phyloP scores from a whole-genome alignment of 2,329 filamentous ascomycete genomes.

The Blastomyces parvus region DNA sequence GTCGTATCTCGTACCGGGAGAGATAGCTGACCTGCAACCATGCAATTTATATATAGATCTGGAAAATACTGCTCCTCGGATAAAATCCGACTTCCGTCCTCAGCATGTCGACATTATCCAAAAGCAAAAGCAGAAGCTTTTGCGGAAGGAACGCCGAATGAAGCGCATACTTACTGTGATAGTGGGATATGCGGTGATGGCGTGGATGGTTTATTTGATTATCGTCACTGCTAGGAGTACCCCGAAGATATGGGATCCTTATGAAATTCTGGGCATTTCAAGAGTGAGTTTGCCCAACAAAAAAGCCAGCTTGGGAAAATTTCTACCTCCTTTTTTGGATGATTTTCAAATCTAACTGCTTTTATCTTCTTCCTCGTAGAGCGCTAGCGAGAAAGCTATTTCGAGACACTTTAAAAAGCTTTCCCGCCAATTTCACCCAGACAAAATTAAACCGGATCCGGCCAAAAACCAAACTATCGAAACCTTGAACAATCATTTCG shows the following conservation, averaged over 20 bases:
- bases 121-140: constrained; percentile 71
- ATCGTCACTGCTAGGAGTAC: constrained; percentile 60
- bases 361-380: constrained; percentile 40
- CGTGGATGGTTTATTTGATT: constrained; percentile 87
- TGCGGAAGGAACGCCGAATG: constrained; percentile 77
- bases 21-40: constrained; percentile 23
- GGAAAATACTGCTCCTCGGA: constrained; percentile 70
- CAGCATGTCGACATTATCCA: constrained; percentile 77
- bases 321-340: neutral
- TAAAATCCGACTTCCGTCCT: constrained; percentile 70
- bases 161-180: constrained; percentile 72
- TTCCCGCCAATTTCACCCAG: constrained; percentile 79
- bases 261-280: constrained; percentile 81
- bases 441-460: constrained; percentile 77
- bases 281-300: constrained; percentile 47
- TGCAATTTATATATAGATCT: constrained; percentile 42
- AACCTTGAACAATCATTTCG: constrained; percentile 74
- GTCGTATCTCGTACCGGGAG: neutral
- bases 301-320: constrained; percentile 1
- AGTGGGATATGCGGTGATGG: constrained; percentile 73
- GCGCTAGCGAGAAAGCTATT: constrained; percentile 78
- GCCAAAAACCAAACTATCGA: constrained; percentile 85
- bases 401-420: constrained; percentile 83
- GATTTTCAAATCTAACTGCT: neutral
- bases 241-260: constrained; percentile 88